Evolutionary conservation across 139 green algal genomes (phyloP), one percentile per base, ranked within the genome.

Genomic region (Chlorella sp.): DNA sequence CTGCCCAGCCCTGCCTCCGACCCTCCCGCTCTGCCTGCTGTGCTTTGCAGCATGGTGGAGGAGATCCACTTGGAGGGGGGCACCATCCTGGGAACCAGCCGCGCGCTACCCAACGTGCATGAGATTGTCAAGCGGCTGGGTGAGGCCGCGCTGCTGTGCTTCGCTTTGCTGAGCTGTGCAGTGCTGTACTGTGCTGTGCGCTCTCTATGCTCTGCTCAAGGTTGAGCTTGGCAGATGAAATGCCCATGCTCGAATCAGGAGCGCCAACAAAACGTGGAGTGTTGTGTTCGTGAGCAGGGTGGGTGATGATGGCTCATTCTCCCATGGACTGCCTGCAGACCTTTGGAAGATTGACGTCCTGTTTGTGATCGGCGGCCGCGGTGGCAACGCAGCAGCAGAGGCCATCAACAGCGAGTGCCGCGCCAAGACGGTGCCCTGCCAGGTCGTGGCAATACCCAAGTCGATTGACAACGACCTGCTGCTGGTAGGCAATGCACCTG

Each of bases 281-380:
- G n/a, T n/a, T n/a, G n/a, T n/a, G n/a, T n/a, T n/a, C n/a, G n/a
- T n/a, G n/a, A n/a, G n/a, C n/a, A n/a, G n/a, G n/a, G n/a, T 73
- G 22, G 22, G 5, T 73, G 22, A 26, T 11, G 64, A 30, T 30
- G 64, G 64, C 11, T 2, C 64, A 71, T 71, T 2, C 60, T 68
- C 64, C 64, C 64, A 5, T 71, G 7, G 21, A 14, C 60, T 71
- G 64, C 11, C 64, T 77, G 61, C 99, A 40, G 96, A 99, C 91
- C 96, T 99, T 92, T 97, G 96, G 94, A 98, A 97, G 64, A 95
- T 99, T 30, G 97, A 99, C 93, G 98, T 99, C 95, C 91, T 99
- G 32, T 98, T 98, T 91, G 96, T 99, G 60, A 95, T 99, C 53
- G 97, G 97, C 24, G 97, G 97, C 90, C 97, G 98, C 85, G 97